Evolutionary conservation across 2,329 filamentous ascomycete genomes (phyloP), one percentile per base, ranked within the genome.

Genomic region (Parasarocladium wereldwijsianum): DNA sequence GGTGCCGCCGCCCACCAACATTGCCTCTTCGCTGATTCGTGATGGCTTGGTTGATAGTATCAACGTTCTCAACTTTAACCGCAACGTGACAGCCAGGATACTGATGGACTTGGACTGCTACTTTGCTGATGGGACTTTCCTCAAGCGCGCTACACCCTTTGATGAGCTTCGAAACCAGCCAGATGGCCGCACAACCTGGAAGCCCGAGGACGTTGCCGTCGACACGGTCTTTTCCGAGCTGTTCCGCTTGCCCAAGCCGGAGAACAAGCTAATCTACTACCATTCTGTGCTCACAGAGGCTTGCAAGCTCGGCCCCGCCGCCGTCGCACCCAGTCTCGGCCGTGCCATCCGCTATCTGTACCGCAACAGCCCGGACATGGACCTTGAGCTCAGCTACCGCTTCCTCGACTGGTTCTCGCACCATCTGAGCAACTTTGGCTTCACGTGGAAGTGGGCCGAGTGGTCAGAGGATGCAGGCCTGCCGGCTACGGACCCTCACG

Each of bases 361-460:
- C 60, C 73, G 81, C 38, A 85, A 79, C 49, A 62, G 82, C 8
- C 76, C 84, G 35, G 70, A 67, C 3, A 75, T 96, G 62, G 90
- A 98, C 46, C 62, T 94, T 27, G 86, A 96, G 54, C 60, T 98
- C 24, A 69, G 64, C 33, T 79, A 86, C 45, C 73, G 90, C 16
- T 96, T 96, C 56, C 64, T 93, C 48, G 87, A 96, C 51, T 98
- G 90, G 90, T 98, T 98, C 48, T 72, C 87, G 12, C 90, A 98
- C 51, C 90, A 98, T 58, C 60, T 98, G 40, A 94, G 86, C 58
- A 98, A 98, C 58, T 98, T 98, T 49, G 90, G 93, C 31, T 98
- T 96, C 51, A 90, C 90, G 8, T 98, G 90, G 90, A 96, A 96
- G 56, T 98, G 90, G 90, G 77, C 80, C 11, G 90, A 98, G 57